These are phyloP conservation scores for Globisporangium echinulatum DNA, from an alignment of 352 stramenopile genomes.

Conservation along the genomic window DNA sequence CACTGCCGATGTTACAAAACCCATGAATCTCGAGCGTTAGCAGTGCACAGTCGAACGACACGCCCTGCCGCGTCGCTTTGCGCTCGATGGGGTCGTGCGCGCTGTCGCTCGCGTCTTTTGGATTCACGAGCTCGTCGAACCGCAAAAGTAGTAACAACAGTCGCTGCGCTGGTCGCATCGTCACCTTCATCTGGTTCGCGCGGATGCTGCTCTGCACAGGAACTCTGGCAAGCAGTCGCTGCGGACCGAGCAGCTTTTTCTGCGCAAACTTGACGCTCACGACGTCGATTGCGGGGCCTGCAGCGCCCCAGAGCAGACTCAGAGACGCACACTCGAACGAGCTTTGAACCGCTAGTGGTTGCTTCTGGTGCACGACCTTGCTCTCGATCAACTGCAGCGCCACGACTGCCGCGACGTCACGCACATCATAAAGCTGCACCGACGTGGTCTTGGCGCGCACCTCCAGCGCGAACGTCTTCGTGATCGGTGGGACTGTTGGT, in stretches of 20 bases:
- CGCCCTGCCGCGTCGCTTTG: conserved; percentile 5
- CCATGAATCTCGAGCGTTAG: conserved; percentile 7
- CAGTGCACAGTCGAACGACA: conserved; percentile 11
- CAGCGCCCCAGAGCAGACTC: conserved; percentile 15
- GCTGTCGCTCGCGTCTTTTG: background rate
- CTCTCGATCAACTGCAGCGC: conserved; percentile 18
- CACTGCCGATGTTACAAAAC: too few relatives aligned
- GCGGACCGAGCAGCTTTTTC: conserved; percentile 12
- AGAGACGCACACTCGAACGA: conserved; percentile 24
- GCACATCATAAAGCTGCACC: conserved; percentile 24
- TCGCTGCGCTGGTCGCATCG: conserved; percentile 22
- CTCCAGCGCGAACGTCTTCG: conserved; percentile 21
- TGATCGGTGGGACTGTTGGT: background rate
- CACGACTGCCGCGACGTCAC: conserved; percentile 14
- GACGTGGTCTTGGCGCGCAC: conserved; percentile 20
- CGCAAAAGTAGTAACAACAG: conserved; percentile 41
- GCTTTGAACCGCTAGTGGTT: conserved; percentile 17
- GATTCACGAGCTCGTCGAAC: conserved; percentile 39
- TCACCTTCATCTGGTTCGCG: conserved; percentile 17
- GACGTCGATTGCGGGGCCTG: conserved; percentile 19
- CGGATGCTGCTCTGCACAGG: conserved; percentile 11
- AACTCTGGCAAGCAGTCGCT: conserved; percentile 13
- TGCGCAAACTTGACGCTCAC: conserved; percentile 18
- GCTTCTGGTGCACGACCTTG: conserved; percentile 20
- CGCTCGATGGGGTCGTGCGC: background rate